Conservation (phyloP, 169 alveolate species). For the Plasmodium falciparum region DNA sequence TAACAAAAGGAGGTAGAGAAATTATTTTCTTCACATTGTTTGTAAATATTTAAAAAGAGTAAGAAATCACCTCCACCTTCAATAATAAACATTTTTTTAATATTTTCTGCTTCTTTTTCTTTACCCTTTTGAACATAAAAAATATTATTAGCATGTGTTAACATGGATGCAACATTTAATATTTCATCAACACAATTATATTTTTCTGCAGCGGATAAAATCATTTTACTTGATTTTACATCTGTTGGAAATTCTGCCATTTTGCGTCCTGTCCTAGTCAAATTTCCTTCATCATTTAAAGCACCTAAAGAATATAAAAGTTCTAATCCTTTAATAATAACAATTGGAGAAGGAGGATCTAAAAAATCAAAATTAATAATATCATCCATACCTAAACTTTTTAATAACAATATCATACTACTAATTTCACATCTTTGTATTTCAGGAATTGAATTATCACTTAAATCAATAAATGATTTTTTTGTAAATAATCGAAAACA, state of each 20-base stretch:
- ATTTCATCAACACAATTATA: slow-evolving; percentile 97
- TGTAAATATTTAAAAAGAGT: slow-evolving; percentile 95
- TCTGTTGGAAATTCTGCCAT: slow-evolving; percentile 99
- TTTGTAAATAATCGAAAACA: slow-evolving; percentile 99
- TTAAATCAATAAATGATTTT: slow-evolving; percentile 97
- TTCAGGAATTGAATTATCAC: slow-evolving; percentile 96
- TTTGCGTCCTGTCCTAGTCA: slow-evolving; percentile 97
- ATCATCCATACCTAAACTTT: slow-evolving; percentile 97
- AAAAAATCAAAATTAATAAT: slow-evolving; percentile 99
- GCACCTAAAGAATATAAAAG: slow-evolving; percentile 98
- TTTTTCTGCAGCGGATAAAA: slow-evolving; percentile 91
- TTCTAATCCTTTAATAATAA: slow-evolving; percentile 97
- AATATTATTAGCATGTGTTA: slow-evolving; percentile 96
- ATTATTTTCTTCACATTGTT: slow-evolving; percentile 98
- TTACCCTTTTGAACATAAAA: slow-evolving; percentile 98
- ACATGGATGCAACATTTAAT: slow-evolving; percentile 97
- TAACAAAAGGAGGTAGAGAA: slow-evolving; percentile 96
- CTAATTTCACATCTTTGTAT: slow-evolving; percentile 97
- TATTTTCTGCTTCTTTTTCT: slow-evolving; percentile 98
- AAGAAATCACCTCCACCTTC: slow-evolving; percentile 99
- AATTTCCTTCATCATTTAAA: slow-evolving; percentile 96
- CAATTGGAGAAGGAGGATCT: slow-evolving; percentile 99
- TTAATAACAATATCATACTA: slow-evolving; percentile 91
- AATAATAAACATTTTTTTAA: slow-evolving; percentile 94
- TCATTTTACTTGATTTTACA: slow-evolving; percentile 96